Percentiles rank a stretch among this genome's conserved stretches.
These are phyloP conservation scores for Fusarium devonianum DNA, from an alignment of 2,329 filamentous ascomycete genomes.

Conservation along the genomic window DNA sequence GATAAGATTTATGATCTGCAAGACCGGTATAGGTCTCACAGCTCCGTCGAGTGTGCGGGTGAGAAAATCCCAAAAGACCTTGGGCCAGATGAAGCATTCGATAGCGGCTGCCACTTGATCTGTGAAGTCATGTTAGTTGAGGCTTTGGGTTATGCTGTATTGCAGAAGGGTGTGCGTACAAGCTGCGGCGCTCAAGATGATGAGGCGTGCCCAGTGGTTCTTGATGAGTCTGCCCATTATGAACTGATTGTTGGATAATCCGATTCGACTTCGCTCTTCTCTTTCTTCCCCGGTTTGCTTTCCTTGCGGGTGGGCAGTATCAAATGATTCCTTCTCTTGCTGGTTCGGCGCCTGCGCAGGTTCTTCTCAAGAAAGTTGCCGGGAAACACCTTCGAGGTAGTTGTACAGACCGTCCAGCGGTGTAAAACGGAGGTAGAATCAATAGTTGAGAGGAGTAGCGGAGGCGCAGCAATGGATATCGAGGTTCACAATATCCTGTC, in stretches of 20 bases:
- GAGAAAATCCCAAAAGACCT: conserved; percentile 97
- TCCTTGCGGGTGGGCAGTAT: conserved; percentile 12
- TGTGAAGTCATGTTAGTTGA: conserved; percentile 50
- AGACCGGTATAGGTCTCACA: conserved; percentile 84
- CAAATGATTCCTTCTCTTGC: conserved; percentile 12
- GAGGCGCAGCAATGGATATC: conserved; percentile 1
- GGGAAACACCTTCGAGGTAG: conserved; percentile 10
- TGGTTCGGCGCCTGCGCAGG: conserved; percentile 1
- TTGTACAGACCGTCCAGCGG: conserved; percentile 36
- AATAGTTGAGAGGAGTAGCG: conserved; percentile 9
- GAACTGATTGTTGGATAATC: conserved; percentile 24
- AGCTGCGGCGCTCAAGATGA: conserved; percentile 82
- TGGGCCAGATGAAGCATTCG: conserved; percentile 96
- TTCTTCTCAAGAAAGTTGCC: conserved; percentile 24
- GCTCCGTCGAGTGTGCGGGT: conserved; percentile 87
- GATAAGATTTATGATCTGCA: conserved; percentile 90
- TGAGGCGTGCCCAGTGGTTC: conserved; percentile 97
- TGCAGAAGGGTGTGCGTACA: conserved; percentile 63
- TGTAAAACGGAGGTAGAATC: no score
- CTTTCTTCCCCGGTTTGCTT: conserved; percentile 11
- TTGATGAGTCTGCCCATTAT: conserved; percentile 98
- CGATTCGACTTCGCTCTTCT: conserved; percentile 21
- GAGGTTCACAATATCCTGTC: conserved; percentile 22
- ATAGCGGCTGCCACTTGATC: conserved; percentile 87
- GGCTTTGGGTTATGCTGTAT: background rate